Conservation (phyloP, 2,329 filamentous ascomycete genomes). For the Elsinoe australis region DNA sequence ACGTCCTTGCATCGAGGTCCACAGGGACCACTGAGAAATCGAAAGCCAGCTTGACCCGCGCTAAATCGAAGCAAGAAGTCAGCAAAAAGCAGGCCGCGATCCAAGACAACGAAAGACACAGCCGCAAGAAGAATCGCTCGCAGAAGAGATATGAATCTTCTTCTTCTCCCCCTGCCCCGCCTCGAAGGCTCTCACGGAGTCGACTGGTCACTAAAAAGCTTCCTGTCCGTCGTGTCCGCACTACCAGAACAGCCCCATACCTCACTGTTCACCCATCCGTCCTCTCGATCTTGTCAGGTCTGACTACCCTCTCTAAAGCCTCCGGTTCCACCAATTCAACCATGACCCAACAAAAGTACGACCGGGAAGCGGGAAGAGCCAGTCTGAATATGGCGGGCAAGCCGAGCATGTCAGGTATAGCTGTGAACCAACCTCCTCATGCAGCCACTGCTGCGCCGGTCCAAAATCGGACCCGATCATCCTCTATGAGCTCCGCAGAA, state of each 20-base stretch:
- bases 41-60: background rate
- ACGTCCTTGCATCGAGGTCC: background rate
- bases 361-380: background rate
- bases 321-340: conserved; percentile 3
- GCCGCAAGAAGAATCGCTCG: background rate
- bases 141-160: conserved; percentile 1
- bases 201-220: background rate
- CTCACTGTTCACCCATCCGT: background rate
- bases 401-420: background rate
- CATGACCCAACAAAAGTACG: conserved; percentile 12
- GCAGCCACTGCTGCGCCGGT: too few species aligned
- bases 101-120: background rate
- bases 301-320: conserved; percentile 1
- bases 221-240: background rate
- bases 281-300: conserved; percentile 1
- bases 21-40: background rate
- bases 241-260: background rate
- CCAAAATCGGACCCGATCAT: background rate
- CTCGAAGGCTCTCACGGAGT: background rate
- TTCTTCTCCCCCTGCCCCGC: background rate
- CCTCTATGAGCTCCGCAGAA: background rate
- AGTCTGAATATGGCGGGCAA: background rate
- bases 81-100: background rate
- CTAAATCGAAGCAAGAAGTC: background rate
- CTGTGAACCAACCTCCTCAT: background rate